Base-by-base conservation (phyloP, 805 yeast species). In the Jamesozyma gamospora region DNA sequence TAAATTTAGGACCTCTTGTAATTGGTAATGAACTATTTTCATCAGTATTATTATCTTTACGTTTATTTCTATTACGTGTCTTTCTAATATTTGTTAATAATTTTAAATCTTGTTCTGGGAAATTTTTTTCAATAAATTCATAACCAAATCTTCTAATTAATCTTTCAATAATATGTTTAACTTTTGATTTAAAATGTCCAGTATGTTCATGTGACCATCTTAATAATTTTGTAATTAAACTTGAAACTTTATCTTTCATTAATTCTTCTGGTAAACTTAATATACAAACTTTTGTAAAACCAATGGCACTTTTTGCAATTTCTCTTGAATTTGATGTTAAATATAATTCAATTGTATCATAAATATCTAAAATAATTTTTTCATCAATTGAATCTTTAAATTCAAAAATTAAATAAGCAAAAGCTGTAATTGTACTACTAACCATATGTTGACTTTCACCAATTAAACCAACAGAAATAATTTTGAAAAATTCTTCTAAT, bases 181-280 rank as follows among this genome's bases (percentile, higher is more conserved):
- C 90, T 62, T 85, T 90, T 12, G 88, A 75, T 59, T 85, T 87
- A 72, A 92, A 92, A 57, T 87, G 95, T 35, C 94, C 94, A 55
- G 86, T 85, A 63, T 90, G 96, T 58, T 88, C 96, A 59, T 86
- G 92, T 32, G 96, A 85, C 92, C 96, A 88, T 45, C 78, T 77
- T 74, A 92, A 69, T 53, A 92, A 71, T 51, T 83, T 81, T 19
- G 73, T 68, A 39, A 92, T 66, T 37, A 92, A 64, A 10, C 74
- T 78, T 27, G 70, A 70, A 51, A 90, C 72, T 49, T 79, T 78
- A 8, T 77, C 71, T 49, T 71, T 72, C 40, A 92, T 77, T 49
- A 79, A 55, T 17, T 83, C 94, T 44, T 74, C 82, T 12, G 96
- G 94, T 41, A 92, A 71, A 15, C 86, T 74, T 45, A 88, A 69